Conservation (phyloP, 1,139 yeast species). For the Hyphopichia burtonii region DNA sequence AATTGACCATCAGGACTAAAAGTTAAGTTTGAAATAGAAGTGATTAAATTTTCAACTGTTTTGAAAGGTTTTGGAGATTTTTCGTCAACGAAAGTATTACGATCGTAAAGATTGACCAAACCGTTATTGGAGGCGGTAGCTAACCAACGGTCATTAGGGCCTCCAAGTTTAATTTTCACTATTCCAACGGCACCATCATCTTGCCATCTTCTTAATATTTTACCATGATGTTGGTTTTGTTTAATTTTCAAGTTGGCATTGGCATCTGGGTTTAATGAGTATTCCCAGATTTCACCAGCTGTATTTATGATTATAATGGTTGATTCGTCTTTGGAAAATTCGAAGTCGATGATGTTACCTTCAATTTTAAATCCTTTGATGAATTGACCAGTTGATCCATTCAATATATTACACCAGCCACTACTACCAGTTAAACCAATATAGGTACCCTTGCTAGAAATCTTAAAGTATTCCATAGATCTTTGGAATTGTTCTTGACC, state of each 20-base stretch:
- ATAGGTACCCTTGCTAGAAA: constrained; percentile 67
- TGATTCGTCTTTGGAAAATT: constrained; percentile 58
- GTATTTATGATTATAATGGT: constrained; percentile 64
- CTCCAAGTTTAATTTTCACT: constrained; percentile 77
- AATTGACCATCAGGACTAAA: constrained; percentile 91
- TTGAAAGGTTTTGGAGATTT: constrained; percentile 49
- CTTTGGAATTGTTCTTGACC: constrained; percentile 86
- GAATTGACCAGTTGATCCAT: constrained; percentile 82
- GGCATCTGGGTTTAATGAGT: constrained; percentile 29
- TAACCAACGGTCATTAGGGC: constrained; percentile 73
- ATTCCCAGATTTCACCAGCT: constrained; percentile 93
- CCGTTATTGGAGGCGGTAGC: constrained; percentile 92
- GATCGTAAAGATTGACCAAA: constrained; percentile 83
- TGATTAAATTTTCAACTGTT: constrained; percentile 74
- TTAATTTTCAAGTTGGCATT: constrained; percentile 2
- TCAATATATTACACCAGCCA: constrained; percentile 87
- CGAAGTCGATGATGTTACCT: constrained; percentile 79
- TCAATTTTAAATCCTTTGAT: constrained; percentile 83
- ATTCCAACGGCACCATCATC: constrained; percentile 88
- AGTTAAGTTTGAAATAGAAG: constrained; percentile 69
- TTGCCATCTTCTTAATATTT: constrained; percentile 68
- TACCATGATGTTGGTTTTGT: constrained; percentile 15
- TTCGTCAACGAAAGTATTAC: constrained; percentile 26
- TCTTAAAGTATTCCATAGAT: constrained; percentile 82
- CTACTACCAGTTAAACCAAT: constrained; percentile 78